These are phyloP conservation scores for Pseudocercospora cruenta DNA, from an alignment of 2,329 filamentous ascomycete genomes.

Conservation along the genomic window DNA sequence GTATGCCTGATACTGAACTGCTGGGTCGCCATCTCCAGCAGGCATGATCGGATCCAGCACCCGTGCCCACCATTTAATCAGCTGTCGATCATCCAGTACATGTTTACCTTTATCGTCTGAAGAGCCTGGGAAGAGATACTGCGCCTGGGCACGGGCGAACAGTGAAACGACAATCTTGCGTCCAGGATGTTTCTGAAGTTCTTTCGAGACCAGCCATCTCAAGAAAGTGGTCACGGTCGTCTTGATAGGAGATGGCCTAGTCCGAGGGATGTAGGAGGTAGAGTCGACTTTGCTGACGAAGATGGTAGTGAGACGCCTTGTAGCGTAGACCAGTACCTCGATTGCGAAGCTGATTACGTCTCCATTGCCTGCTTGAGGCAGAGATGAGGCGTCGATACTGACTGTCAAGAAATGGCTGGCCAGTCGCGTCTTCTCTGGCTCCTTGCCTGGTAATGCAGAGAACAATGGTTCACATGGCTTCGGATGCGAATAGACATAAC, in stretches of 20 bases:
- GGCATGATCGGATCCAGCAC: slow-evolving; percentile 75
- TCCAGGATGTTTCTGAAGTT: slow-evolving; percentile 52
- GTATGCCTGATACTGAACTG: slow-evolving; percentile 64
- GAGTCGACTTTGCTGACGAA: slow-evolving; percentile 98
- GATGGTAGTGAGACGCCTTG: slow-evolving; percentile 76
- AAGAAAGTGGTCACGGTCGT: slow-evolving; percentile 76
- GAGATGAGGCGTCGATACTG: slow-evolving; percentile 41
- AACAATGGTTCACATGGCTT: slow-evolving; percentile 75
- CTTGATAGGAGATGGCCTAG: slow-evolving; percentile 73
- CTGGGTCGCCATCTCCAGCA: slow-evolving; percentile 43
- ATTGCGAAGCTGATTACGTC: slow-evolving; percentile 78
- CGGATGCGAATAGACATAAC: slow-evolving; percentile 87
- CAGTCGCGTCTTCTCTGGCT: slow-evolving; percentile 77
- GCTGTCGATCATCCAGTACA: slow-evolving; percentile 82
- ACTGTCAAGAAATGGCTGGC: slow-evolving; percentile 79
- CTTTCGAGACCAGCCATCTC: slow-evolving; percentile 68
- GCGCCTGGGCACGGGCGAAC: slow-evolving; percentile 87
- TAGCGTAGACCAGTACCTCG: slow-evolving; percentile 85
- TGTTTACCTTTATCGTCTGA: slow-evolving; percentile 84
- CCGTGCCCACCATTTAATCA: slow-evolving; percentile 96
- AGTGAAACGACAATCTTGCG: slow-evolving; percentile 73
- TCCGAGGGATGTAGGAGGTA: slow-evolving; percentile 77
- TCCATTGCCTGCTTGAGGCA: slow-evolving; percentile 22
- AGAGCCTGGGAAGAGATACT: slow-evolving; percentile 94
- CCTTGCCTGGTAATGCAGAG: slow-evolving; percentile 71